phyloP scores from a whole-genome alignment of 371 early-diverging fungal genomes.

The Mucor mucedo region DNA sequence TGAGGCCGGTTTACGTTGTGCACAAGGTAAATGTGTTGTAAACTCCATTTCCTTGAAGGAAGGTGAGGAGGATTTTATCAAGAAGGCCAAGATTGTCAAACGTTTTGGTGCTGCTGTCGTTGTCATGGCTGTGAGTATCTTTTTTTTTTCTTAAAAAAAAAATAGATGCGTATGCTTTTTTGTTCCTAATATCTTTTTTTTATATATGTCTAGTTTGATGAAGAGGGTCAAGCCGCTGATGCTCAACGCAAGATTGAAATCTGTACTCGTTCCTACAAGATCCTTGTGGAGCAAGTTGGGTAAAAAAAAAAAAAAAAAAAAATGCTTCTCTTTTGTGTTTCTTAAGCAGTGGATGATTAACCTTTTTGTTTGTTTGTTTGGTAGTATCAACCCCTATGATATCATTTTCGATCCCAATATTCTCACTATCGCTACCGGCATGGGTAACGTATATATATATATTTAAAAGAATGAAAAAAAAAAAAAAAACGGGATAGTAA shows the following conservation, averaged over 20 bases:
- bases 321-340: no score
- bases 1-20: constrained; percentile 91
- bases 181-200: not conserved
- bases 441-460: constrained; percentile 42
- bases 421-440: constrained; percentile 92
- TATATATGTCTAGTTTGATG: constrained; percentile 75
- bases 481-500: no score
- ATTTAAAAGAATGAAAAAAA: no score
- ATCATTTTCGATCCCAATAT: constrained; percentile 97
- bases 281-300: constrained; percentile 83
- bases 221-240: constrained; percentile 89
- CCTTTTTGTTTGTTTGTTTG: no score
- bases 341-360: no score
- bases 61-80: constrained; percentile 90
- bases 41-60: constrained; percentile 95
- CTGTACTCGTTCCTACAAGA: constrained; percentile 88
- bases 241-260: constrained; percentile 85
- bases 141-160: no score
- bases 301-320: constrained; percentile 16
- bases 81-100: constrained; percentile 84
- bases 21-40: constrained; percentile 95
- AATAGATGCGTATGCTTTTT: no score
- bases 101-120: constrained; percentile 96
- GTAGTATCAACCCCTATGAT: constrained; percentile 82
- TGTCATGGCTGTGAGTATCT: constrained; percentile 85